Base-by-base conservation (phyloP, 108 stramenopile species). In the Skeletonema marinoi region DNA sequence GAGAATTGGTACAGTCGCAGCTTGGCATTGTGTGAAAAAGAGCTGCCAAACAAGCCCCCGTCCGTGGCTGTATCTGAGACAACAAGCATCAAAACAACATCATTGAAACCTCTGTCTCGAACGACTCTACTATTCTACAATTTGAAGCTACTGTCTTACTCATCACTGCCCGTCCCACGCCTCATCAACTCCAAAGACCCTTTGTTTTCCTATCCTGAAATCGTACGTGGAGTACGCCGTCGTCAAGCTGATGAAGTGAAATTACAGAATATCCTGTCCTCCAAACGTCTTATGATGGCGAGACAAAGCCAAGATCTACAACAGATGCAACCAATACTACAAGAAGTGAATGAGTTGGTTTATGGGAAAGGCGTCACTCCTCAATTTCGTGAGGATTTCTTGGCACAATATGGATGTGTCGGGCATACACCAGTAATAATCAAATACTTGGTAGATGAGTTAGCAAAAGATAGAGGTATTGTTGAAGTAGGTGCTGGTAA, bases 401-500 rank as follows among this genome's bases (percentile, higher is more conserved):
- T 95, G 75, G 65, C 83, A 11, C 85, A 77, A 63, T 88, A 89
- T 71, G 94, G 94, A 16, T 95, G 94, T 56, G 89, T 90, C 5
- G 92, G 87, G 10, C 90, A 80, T 74, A 95, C 78, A 19, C 71
- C 84, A n/a, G 83, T 82, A 32, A 81, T 88, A 16, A 21, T 95
- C 6, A 48, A 88, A 6, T 76, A 73, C 61, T 39, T 85, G 31
- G 54, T 90, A 33, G 44, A 81, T 11, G 77, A 86, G 4, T 32
- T 83, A 30, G 85, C 71, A 33, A 85, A 50, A 10, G 44, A 64
- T 16, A 80, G 91, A 60, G 93, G 93, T 9, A 74, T 95, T 16
- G 85, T 95, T n/a, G 94, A 95, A 72, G 78, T 95, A 51, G 94
- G 94, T 51, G 90, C 92, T 0, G 94, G 94, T 16, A 87, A 93